Base-by-base conservation (phyloP, 2,329 filamentous ascomycete genomes). In the Decorospora gaudefroyi region DNA sequence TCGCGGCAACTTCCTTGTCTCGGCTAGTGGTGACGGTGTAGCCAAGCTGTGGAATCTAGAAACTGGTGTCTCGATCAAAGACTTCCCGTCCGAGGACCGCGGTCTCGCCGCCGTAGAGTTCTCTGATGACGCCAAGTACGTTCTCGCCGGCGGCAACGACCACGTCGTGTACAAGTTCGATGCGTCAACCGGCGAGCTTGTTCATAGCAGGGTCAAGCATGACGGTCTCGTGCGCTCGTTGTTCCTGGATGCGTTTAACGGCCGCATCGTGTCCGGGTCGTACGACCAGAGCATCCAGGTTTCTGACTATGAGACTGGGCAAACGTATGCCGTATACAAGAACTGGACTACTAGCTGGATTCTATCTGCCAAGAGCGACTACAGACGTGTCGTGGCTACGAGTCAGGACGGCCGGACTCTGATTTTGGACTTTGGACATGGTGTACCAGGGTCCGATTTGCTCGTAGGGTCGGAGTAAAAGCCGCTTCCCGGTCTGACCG, bases 331-430 rank as follows among this genome's bases (percentile, higher is more conserved):
- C 51, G 85, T 90, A 59, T 92, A 96, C 62, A 88, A 90, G n/a
- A 85, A 88, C 57, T 97, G 91, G 90, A 95, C 96, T 46, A 86
- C 87, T 8, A 95, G 90, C 72, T 99, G 93, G 93, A 95, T 99
- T 64, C 75, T 99, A 46, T 91, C 89, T 53, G 93, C 93, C 37
- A 96, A 96, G 78, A 91, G 88, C 52, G 92, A 99, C 67, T 97
- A 97, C 71, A 81, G 92, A 46, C 84, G 93, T 50, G 93, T 99
- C 52, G 88, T 99, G 51, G 93, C 90, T 60, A 95, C 92, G 0
- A 93, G 91, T 35, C 93, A 99, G 71, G 91, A 96, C 63, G 88
- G 91, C 22, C 86, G 95, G 66, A 90, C 95, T 37, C 74, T 97
- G 46, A 87, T 99, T 48, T 86, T 97, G 78, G 93, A 99, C 73